Percentiles rank a stretch among this genome's conserved stretches.
Evolutionary conservation across 2,329 filamentous ascomycete genomes (phyloP).

Genomic region (Hymenoscyphus infarciens): DNA sequence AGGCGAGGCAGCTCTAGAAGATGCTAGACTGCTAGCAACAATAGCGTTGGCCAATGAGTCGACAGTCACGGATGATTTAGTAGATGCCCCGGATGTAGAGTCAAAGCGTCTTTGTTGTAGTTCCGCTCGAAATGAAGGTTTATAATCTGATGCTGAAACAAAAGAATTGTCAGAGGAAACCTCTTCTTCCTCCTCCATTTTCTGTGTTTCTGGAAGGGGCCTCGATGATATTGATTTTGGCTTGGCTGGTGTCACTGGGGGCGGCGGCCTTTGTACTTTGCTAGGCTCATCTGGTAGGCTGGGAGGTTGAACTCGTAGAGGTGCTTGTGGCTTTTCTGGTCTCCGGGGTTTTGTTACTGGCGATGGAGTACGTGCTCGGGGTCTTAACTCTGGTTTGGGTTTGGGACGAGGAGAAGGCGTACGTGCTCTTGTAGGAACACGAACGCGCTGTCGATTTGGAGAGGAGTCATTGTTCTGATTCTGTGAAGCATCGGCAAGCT

Average conservation of each 20-base stretch:
- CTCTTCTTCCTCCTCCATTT: conserved; percentile 23
- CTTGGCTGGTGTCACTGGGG: conserved; percentile 17
- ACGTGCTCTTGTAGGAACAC: conserved; percentile 6
- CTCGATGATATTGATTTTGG: conserved; percentile 23
- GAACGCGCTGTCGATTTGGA: conserved; percentile 12
- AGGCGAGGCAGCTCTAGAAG: conserved; percentile 49
- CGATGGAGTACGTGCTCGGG: conserved; percentile 13
- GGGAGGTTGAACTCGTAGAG: not conserved
- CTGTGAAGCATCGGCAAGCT: too few relatives aligned
- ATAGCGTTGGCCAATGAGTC: conserved; percentile 70
- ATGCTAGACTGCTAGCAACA: conserved; percentile 69
- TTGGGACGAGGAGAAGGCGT: conserved; percentile 14
- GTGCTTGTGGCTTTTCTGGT: not conserved
- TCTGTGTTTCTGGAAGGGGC: not conserved
- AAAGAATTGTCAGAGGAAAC: conserved; percentile 35
- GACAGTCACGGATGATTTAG: conserved; percentile 45
- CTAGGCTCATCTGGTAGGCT: not conserved
- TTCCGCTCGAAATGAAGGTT: conserved; percentile 29
- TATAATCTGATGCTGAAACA: conserved; percentile 33
- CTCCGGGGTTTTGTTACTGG: conserved; percentile 4
- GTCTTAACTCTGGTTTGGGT: conserved; percentile 17
- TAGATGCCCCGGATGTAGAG: conserved; percentile 18
- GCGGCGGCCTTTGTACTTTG: conserved; percentile 4
- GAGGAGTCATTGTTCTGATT: conserved; percentile 16
- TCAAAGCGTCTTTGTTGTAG: conserved; percentile 21